Evolutionary conservation across 1,284 basidiomycete species (phyloP).

Genomic region (Cryptococcus hybrid): DNA sequence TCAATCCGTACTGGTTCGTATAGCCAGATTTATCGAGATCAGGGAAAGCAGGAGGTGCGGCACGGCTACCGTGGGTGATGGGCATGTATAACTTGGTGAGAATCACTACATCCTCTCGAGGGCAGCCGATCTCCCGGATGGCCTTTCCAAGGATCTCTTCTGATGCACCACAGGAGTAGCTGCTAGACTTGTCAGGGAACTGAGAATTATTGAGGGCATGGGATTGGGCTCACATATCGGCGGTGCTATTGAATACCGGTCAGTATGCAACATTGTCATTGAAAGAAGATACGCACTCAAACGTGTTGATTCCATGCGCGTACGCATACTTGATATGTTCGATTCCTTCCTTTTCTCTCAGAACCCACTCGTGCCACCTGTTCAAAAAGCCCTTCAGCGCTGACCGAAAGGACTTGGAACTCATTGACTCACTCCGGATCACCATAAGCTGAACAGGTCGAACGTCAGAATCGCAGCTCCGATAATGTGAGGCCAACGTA

Average conservation of each 20-base stretch:
- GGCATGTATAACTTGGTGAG: slow-evolving; percentile 63
- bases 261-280: background rate
- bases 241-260: background rate
- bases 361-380: slow-evolving; percentile 35
- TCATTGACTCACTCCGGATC: background rate
- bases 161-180: slow-evolving; percentile 57
- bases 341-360: slow-evolving; percentile 39
- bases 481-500: background rate
- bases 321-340: slow-evolving; percentile 46
- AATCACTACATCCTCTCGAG: slow-evolving; percentile 71
- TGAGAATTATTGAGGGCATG: background rate
- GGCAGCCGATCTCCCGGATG: slow-evolving; percentile 64
- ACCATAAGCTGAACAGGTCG: background rate
- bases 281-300: slow-evolving; percentile 27
- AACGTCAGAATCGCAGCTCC: background rate
- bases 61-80: slow-evolving; percentile 4
- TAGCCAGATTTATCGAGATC: slow-evolving; percentile 29
- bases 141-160: slow-evolving; percentile 74
- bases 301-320: slow-evolving; percentile 41
- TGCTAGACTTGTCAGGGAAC: background rate
- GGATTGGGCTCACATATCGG: background rate
- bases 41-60: slow-evolving; percentile 18
- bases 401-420: background rate
- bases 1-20: slow-evolving; percentile 54
- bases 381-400: background rate